Evolutionary conservation across 192 early-diverging fungal species (phyloP), one percentile per base, ranked within the genome.

Genomic region (Thamnidium elegans): DNA sequence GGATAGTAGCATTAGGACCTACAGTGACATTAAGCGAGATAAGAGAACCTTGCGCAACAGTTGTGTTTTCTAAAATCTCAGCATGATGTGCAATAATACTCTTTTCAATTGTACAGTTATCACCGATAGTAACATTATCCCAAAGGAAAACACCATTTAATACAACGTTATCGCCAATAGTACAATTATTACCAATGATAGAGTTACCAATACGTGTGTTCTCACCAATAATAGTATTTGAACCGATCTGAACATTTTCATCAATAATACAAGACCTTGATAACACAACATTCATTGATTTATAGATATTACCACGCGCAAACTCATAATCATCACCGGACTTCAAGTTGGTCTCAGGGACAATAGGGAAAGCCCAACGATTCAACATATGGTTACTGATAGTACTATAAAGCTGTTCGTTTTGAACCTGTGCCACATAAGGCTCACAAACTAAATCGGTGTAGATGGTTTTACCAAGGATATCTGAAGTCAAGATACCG

Each of bases 331-430:
- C 70, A 48, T 87, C 80, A 1, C 81, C 89, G 9, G 77, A 77
- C 55, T 86, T 80, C 4, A 91, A 73, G 55, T 92, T 94, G 68
- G 82, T 93, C 59, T 99, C 97, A 0, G 94, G 94, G 3, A 92
- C 90, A 68, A 99, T 78, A 7, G 97, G 95, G 74, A 91, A 99
- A n/a, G 90, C 84, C 94, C 94, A 96, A 36, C 97, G 82, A 1
- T 84, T 83, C 50, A 99, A 78, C 34, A 99, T 78, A 75, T 99
- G 95, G 64, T 90, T 86, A 67, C 88, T 88, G 46, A 93, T 75
- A 1, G 86, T 74, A 72, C 89, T 86, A 56, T 92, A 94, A 75
- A 91, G 84, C 55, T 86, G 85, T 50, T 86, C 79, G 66, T 78
- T 88, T 65, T 80, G 66, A 10, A 90, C 86, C 45, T 85, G 76